phyloP scores from a whole-genome alignment of 208 protist species.

The Wallacemonas rigidus region DNA sequence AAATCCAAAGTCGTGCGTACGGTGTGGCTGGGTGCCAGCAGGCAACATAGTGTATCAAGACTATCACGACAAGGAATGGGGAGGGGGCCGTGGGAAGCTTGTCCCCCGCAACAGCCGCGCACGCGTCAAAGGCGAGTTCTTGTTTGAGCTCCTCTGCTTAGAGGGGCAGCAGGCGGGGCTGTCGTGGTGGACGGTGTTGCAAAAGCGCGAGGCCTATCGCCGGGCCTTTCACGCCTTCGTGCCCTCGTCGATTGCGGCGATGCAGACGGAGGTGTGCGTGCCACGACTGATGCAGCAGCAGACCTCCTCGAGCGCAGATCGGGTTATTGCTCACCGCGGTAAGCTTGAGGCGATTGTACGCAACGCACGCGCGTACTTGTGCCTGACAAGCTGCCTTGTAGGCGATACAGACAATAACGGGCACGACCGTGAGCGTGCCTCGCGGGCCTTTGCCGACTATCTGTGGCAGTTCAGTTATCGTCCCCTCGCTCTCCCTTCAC shows the following conservation, averaged over 20 bases:
- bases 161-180: conserved; percentile 4
- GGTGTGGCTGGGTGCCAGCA: background rate
- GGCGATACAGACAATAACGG: background rate
- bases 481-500: background rate
- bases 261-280: background rate
- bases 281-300: background rate
- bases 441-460: conserved; percentile 1
- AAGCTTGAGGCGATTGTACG: conserved; percentile 1
- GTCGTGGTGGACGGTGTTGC: conserved; percentile 7
- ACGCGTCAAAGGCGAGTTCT: background rate
- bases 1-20: background rate
- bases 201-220: conserved; percentile 10
- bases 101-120: background rate
- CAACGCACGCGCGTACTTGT: conserved; percentile 4
- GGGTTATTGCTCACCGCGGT: conserved; percentile 3
- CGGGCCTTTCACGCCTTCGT: conserved; percentile 6
- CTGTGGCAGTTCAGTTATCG: conserved; percentile 1
- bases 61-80: conserved; percentile 11
- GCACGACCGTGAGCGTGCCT: background rate
- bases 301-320: background rate
- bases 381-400: background rate
- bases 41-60: background rate
- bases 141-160: conserved; percentile 1
- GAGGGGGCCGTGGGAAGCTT: background rate
- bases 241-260: background rate